Base-by-base conservation (phyloP, 345 rosid genomes). In the Durio zibethinus region DNA sequence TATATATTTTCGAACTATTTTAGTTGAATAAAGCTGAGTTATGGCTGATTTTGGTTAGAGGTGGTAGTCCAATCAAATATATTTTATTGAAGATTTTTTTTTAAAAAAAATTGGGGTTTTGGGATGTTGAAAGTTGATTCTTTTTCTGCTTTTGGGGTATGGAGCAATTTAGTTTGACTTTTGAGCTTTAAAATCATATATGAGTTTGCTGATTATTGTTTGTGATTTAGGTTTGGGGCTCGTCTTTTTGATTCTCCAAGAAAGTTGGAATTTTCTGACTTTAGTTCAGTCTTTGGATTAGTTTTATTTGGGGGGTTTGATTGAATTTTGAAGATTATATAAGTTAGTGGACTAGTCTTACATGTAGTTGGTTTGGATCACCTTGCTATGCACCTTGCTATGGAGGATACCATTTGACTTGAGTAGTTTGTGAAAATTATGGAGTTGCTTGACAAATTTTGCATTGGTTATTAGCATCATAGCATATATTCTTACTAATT, bases 401-500 rank as follows among this genome's bases (percentile, higher is more conserved):
- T 48, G 73, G 57, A 27, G 15, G 54, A 62, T 66, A 77, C 75
- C 68, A 72, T 79, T 40, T 57, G 79, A 72, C 61, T 74, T 63
- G 25, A 11, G 14, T 9, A n/a, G 53, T 56, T 23, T 36, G 40
- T 40, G 56, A 38, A 15, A 62, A 50, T 10, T 31, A 33, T 27
- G 11, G 68, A 38, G 6, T 47, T n/a, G 20, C 27, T 5, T 38
- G 76, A n/a, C 78, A 66, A 80, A 62, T 60, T 79, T 27, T 45
- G 18, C 66, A 57, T 12, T 23, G 52, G 66, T 10, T 53, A 8
- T 62, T 33, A 27, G 25, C 11, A 11, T 67, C 18, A 21, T 67
- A 38, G 16, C 15, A 6, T 40, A n/a, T 74, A 10, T 40, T 64
- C 23, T 31, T 45, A 3, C 45, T 53, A 50, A 61, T 43, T 59